These are phyloP conservation scores for Phytopythium chamaehyphon DNA, from an alignment of 352 stramenopile genomes.

Conservation along the genomic window DNA sequence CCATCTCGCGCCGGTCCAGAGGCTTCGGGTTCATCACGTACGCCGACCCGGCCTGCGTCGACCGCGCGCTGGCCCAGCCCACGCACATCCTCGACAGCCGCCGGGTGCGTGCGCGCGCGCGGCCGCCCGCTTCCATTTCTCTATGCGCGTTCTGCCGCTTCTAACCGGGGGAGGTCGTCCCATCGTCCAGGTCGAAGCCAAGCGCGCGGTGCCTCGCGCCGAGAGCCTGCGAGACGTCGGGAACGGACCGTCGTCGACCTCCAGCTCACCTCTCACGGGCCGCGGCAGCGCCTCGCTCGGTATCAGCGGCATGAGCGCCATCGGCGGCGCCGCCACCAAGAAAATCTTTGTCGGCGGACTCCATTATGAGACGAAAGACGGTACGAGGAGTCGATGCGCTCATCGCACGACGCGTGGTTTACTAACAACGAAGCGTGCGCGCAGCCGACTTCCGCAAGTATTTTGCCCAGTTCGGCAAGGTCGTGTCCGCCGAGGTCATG, in stretches of 20 bases:
- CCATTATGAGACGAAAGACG: constrained; percentile 93
- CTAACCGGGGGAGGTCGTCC: constrained; percentile 12
- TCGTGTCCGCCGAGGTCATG: constrained; percentile 93
- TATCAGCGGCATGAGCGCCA: constrained; percentile 49
- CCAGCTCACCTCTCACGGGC: constrained; percentile 38
- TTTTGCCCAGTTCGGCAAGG: constrained; percentile 91
- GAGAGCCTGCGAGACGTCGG: constrained; percentile 76
- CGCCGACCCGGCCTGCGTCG: constrained; percentile 81
- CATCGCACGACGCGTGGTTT: no score
- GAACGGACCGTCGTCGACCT: constrained; percentile 15
- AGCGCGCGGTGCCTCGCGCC: constrained; percentile 86
- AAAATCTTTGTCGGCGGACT: constrained; percentile 92
- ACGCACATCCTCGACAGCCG: constrained; percentile 90
- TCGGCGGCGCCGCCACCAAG: constrained; percentile 74
- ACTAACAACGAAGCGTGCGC: background rate
- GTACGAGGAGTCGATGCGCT: constrained; percentile 27
- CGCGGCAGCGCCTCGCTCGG: constrained; percentile 44
- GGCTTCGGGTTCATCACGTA: constrained; percentile 95
- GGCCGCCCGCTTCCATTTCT: background rate
- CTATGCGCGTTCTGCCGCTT: background rate
- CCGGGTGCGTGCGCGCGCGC: constrained; percentile 46
- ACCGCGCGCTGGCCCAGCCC: constrained; percentile 84
- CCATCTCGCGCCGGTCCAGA: constrained; percentile 86
- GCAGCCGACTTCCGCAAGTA: constrained; percentile 89
- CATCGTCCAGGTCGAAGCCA: constrained; percentile 81